These are phyloP conservation scores for Dothistroma pini DNA, from an alignment of 2,329 filamentous ascomycete genomes.

Conservation along the genomic window DNA sequence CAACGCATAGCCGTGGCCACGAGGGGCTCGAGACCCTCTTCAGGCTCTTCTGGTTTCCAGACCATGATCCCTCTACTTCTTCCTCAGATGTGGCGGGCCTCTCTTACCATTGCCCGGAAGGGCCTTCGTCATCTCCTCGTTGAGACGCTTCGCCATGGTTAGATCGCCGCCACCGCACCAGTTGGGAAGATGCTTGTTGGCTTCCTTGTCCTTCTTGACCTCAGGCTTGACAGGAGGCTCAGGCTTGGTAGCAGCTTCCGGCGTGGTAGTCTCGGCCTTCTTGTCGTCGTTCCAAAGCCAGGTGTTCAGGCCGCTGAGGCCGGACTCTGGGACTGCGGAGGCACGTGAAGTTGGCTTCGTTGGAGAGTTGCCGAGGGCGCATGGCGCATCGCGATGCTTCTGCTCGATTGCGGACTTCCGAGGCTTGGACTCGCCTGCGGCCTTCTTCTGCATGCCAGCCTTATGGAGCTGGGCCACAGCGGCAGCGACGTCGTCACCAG, in stretches of 20 bases:
- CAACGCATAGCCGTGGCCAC: background rate
- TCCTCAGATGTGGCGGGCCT: conserved; percentile 1
- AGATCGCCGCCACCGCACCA: conserved; percentile 1
- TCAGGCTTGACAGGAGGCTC: background rate
- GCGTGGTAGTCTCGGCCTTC: background rate
- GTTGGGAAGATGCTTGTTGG: background rate
- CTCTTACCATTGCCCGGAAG: background rate
- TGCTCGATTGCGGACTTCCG: background rate
- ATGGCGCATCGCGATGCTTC: background rate
- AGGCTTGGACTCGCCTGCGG: background rate
- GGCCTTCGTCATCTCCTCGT: background rate
- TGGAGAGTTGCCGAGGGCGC: background rate
- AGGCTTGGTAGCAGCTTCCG: too few species aligned
- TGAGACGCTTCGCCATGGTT: background rate
- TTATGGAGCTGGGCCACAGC: background rate
- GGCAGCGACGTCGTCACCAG: background rate
- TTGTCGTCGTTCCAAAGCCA: background rate
- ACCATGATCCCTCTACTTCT: background rate
- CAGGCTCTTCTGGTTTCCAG: too few species aligned
- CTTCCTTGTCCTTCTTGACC: background rate
- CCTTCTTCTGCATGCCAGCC: background rate
- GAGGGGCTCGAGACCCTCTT: too few species aligned
- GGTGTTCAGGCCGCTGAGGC: background rate
- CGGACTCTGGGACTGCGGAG: background rate
- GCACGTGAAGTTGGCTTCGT: background rate